Conservation (phyloP, 2,329 filamentous ascomycete genomes). For the Emergomyces orientalis region DNA sequence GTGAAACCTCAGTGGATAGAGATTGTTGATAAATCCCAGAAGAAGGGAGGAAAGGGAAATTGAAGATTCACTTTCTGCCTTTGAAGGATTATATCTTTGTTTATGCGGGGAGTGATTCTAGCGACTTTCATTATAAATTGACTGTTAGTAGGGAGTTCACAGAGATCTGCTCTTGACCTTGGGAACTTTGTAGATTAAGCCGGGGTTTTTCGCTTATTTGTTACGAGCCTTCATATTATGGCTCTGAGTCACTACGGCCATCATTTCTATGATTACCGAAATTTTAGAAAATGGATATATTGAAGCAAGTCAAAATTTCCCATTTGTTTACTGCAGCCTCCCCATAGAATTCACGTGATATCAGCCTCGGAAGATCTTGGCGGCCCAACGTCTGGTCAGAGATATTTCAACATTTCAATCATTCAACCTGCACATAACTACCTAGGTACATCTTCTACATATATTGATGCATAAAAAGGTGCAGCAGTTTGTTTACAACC, state of each 20-base stretch:
- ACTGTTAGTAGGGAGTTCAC: neutral
- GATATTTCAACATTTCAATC: neutral
- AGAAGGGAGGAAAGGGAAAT: conserved; percentile 45
- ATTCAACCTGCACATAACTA: neutral
- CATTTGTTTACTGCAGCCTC: too few species aligned
- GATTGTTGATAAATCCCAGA: conserved; percentile 59
- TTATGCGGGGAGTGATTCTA: neutral
- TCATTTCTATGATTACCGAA: too few species aligned
- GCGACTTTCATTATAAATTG: too few species aligned
- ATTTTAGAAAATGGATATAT: too few species aligned
- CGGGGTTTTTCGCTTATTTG: too few species aligned
- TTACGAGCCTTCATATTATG: too few species aligned
- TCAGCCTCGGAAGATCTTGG: neutral
- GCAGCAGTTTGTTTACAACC: neutral
- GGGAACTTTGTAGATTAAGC: neutral
- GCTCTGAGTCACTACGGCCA: too few species aligned
- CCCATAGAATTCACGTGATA: neutral
- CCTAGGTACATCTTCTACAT: neutral
- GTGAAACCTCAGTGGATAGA: conserved; percentile 53
- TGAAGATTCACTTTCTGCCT: neutral
- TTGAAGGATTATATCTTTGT: neutral
- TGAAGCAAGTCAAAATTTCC: too few species aligned
- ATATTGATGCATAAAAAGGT: neutral
- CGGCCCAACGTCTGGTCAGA: neutral
- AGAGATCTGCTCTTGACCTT: neutral